Percentiles rank a stretch among this genome's conserved stretches.
These are phyloP conservation scores for Penicillium canariense DNA, from an alignment of 495 filamentous ascomycete species.

Conservation along the genomic window DNA sequence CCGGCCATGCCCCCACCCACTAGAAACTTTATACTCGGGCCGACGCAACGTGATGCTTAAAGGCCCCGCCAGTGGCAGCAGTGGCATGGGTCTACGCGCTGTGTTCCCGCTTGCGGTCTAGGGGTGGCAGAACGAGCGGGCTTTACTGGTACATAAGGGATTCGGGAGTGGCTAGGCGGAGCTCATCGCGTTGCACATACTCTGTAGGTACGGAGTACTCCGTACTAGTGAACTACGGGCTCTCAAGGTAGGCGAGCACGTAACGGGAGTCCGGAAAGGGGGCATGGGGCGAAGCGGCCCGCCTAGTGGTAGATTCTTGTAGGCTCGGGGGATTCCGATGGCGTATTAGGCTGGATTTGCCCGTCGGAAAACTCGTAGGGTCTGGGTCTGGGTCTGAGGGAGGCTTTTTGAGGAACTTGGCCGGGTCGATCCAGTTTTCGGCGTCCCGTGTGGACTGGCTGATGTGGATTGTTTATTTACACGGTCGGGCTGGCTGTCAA, in stretches of 20 bases:
- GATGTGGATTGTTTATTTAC: neutral
- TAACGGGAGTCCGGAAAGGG: too few species aligned
- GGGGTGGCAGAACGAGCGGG: too few species aligned
- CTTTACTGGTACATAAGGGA: too few species aligned
- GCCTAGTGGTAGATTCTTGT: too few species aligned
- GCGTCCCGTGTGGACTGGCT: slow-evolving; percentile 3
- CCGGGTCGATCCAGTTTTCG: slow-evolving; percentile 5
- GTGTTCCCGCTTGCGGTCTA: too few species aligned
- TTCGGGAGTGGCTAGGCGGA: too few species aligned
- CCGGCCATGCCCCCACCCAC: neutral
- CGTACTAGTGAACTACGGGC: too few species aligned
- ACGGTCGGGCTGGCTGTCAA: too few species aligned
- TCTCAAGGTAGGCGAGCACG: too few species aligned
- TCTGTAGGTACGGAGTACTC: too few species aligned
- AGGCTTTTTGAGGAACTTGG: neutral
- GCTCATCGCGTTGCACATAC: too few species aligned
- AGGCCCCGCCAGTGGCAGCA: slow-evolving; percentile 4
- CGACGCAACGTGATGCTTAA: slow-evolving; percentile 25
- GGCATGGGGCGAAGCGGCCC: too few species aligned
- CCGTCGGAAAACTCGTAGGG: neutral
- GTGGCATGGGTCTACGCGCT: neutral
- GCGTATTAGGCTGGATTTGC: neutral
- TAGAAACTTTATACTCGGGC: slow-evolving; percentile 24
- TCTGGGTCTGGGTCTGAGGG: neutral
- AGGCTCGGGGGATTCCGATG: neutral